phyloP scores from a whole-genome alignment of 2,329 filamentous ascomycete species.

The Fusarium sp. region DNA sequence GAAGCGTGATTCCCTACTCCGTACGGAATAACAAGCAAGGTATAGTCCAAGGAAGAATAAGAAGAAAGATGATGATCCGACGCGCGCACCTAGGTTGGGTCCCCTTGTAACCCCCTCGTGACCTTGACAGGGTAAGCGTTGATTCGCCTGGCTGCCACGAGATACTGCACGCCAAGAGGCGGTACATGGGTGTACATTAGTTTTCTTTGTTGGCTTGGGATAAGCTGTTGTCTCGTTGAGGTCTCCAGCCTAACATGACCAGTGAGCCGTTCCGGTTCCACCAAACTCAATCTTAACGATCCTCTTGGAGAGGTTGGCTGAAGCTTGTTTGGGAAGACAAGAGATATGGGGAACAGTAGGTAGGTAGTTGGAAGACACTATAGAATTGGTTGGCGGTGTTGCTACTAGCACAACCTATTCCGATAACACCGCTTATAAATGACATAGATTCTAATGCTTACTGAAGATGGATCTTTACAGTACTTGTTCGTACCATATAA shows the following conservation, averaged over 20 bases:
- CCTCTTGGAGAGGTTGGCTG: conserved; percentile 15
- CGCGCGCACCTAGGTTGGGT: conserved; percentile 23
- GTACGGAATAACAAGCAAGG: conserved; percentile 6
- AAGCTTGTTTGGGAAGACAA: background rate
- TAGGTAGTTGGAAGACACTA: background rate
- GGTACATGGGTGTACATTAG: conserved; percentile 32
- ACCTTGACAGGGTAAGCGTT: conserved; percentile 28
- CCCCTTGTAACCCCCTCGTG: conserved; percentile 32
- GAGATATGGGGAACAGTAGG: background rate
- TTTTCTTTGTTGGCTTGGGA: background rate
- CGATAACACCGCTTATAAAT: background rate
- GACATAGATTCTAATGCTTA: background rate
- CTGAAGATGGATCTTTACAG: background rate
- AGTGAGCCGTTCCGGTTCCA: conserved; percentile 32
- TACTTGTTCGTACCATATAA: conserved; percentile 10
- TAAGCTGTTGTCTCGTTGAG: conserved; percentile 17
- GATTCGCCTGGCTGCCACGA: conserved; percentile 37
- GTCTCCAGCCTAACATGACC: conserved; percentile 9
- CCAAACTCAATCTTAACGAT: conserved; percentile 51
- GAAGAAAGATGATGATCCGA: conserved; percentile 30
- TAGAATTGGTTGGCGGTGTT: too few relatives aligned
- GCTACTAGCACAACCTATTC: background rate
- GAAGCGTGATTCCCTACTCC: conserved; percentile 1
- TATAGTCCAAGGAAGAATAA: conserved; percentile 14
- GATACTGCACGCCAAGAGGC: conserved; percentile 29